These are phyloP conservation scores for Eucalyptus decipiens DNA, from an alignment of 345 rosid genomes.

Conservation along the genomic window DNA sequence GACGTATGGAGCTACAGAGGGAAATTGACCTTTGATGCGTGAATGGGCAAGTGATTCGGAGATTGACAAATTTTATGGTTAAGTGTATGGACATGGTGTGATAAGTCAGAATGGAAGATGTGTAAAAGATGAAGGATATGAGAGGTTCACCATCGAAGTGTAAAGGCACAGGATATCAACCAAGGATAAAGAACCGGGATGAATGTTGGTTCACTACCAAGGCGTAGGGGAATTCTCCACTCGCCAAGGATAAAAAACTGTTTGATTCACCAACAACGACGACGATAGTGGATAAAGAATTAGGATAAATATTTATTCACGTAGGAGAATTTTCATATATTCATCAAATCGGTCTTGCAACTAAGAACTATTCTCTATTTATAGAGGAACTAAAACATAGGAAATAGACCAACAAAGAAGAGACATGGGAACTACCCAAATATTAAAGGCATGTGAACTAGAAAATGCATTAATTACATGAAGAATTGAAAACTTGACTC, in stretches of 20 bases:
- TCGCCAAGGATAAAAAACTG: background rate
- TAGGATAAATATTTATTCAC: background rate
- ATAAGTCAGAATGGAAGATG: too few relatives aligned
- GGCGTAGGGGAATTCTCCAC: background rate
- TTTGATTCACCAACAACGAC: too few relatives aligned
- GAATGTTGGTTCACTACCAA: too few relatives aligned
- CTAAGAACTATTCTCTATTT: background rate
- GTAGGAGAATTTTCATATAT: too few relatives aligned
- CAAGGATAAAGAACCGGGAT: too few relatives aligned
- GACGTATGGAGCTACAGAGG: too few relatives aligned
- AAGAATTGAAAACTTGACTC: background rate
- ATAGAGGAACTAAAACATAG: background rate
- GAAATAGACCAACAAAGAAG: background rate
- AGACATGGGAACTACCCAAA: background rate
- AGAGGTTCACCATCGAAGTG: background rate
- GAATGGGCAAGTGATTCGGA: too few relatives aligned
- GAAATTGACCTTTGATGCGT: too few relatives aligned
- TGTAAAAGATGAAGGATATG: background rate
- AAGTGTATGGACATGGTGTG: too few relatives aligned
- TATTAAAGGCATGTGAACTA: background rate
- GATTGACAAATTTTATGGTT: too few relatives aligned
- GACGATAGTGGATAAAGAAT: rapidly evolving
- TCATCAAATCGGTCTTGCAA: background rate
- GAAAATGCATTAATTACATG: background rate
- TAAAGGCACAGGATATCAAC: background rate